Base-by-base conservation (phyloP, 1,284 basidiomycete genomes). In the Tetrapyrgos nigripes region DNA sequence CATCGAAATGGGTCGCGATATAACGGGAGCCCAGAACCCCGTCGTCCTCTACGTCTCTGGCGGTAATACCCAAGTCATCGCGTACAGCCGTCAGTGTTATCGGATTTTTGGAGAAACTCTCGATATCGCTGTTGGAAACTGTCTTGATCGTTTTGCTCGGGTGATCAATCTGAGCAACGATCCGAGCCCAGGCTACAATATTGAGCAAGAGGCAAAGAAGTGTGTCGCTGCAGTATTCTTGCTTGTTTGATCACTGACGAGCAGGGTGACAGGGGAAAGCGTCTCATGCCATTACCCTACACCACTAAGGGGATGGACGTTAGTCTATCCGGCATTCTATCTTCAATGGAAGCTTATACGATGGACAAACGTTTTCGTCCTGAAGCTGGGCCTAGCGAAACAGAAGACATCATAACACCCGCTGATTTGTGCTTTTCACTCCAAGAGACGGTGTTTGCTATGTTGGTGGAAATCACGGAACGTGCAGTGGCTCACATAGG, bases 241-340 rank as follows among this genome's bases (percentile, higher is more conserved):
- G 19, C n/a, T 31, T 24, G 28, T 43, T 55, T 40, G 26, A 21
- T 11, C 14, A 6, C 50, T 31, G 9, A 43, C 27, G n/a, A 26
- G 37, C 64, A 91, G 91, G 66, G 90, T 24, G 31, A 43, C 64
- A 91, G 91, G 66, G 90, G 91, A 24, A 88, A 81, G 66, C 86
- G 89, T 33, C 77, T 99, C 1, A 73, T 98, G 0, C 78, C 89
- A 1, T 79, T 99, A 50, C 97, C 97, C 4, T 99, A 99, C 73
- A 85, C 96, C 1, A 99, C 97, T 0, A 99, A 99, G 74, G 97
- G 97, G 19, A 99, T 99, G 97, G 97, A 99, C 72, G 81, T 99
- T 61, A 94, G 94, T 63, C 82, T 99, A 54, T 97, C 96, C 3
- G 97, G 97, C 1, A 92, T 99, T 57, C 79, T 99, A 43, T 92